Evolutionary conservation across 306 rosid genomes (phyloP).

Genomic region (Citrullus amarus): DNA sequence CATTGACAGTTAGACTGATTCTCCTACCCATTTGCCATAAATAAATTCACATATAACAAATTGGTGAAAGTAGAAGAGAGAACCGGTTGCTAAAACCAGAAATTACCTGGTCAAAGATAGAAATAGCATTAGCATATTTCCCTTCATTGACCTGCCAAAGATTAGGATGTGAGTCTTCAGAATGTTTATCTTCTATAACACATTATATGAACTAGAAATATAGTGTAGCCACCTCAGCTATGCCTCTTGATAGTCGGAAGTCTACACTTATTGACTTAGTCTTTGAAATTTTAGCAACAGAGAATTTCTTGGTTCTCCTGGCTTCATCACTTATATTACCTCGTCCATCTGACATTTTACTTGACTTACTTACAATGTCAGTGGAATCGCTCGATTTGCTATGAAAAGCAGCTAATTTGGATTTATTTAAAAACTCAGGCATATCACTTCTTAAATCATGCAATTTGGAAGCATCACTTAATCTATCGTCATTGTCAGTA

Average conservation of each 20-base stretch:
- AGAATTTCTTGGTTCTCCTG: slow-evolving; percentile 62
- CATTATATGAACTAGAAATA: background rate
- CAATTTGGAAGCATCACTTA: slow-evolving; percentile 47
- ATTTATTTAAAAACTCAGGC: slow-evolving; percentile 39
- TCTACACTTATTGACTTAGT: slow-evolving; percentile 80
- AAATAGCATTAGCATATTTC: slow-evolving; percentile 77
- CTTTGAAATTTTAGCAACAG: slow-evolving; percentile 62
- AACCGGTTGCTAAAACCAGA: background rate
- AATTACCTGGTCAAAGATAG: slow-evolving; percentile 79
- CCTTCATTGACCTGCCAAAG: slow-evolving; percentile 86
- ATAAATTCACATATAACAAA: background rate
- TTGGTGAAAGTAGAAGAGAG: slow-evolving; percentile 9
- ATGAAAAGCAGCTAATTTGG: slow-evolving; percentile 26
- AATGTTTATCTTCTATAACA: background rate
- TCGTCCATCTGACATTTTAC: slow-evolving; percentile 29
- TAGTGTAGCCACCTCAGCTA: slow-evolving; percentile 65
- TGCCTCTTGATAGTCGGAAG: slow-evolving; percentile 91
- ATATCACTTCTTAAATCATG: slow-evolving; percentile 45
- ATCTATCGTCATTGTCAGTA: slow-evolving; percentile 34
- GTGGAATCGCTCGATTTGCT: slow-evolving; percentile 33
- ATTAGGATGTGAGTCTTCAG: background rate
- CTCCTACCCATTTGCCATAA: background rate
- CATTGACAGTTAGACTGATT: background rate
- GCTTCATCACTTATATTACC: slow-evolving; percentile 37
- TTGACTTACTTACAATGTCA: slow-evolving; percentile 34